Conservation (phyloP, 2,329 filamentous ascomycete species). For the Colletotrichum falcatum region DNA sequence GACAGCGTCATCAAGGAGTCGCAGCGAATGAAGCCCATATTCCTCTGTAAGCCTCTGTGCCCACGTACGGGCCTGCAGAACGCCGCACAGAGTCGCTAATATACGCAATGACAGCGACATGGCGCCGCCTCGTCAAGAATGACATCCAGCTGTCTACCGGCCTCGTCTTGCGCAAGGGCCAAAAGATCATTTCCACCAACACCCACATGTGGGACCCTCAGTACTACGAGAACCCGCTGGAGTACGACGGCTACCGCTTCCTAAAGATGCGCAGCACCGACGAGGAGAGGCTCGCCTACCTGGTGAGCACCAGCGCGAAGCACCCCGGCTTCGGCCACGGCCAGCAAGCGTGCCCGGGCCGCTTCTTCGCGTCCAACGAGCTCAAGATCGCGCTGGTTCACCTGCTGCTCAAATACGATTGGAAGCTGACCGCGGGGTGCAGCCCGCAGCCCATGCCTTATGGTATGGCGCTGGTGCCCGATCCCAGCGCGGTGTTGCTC, state of each 20-base stretch:
- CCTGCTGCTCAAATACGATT: slow-evolving; percentile 50
- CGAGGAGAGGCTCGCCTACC: slow-evolving; percentile 46
- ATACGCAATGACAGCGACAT: slow-evolving; percentile 9
- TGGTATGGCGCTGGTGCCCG: slow-evolving; percentile 19
- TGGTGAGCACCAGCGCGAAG: slow-evolving; percentile 50
- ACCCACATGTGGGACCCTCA: slow-evolving; percentile 42
- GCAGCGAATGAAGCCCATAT: slow-evolving; percentile 44
- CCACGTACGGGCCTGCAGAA: fast-evolving
- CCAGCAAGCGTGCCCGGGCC: slow-evolving; percentile 52
- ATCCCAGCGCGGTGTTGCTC: slow-evolving; percentile 9
- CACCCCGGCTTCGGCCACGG: slow-evolving; percentile 52
- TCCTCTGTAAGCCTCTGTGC: slow-evolving; percentile 33
- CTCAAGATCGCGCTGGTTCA: slow-evolving; percentile 51
- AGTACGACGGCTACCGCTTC: slow-evolving; percentile 44
- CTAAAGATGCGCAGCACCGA: slow-evolving; percentile 41
- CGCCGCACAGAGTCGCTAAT: too few species aligned
- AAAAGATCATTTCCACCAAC: slow-evolving; percentile 39
- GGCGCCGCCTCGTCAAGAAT: slow-evolving; percentile 30
- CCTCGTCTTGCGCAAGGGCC: slow-evolving; percentile 42
- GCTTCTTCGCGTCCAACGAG: slow-evolving; percentile 53
- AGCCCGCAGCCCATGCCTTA: slow-evolving; percentile 2
- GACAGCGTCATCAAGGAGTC: slow-evolving; percentile 47
- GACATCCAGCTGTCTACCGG: slow-evolving; percentile 43
- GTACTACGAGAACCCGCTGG: slow-evolving; percentile 40
- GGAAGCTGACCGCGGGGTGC: slow-evolving; percentile 27